Evolutionary conservation across 2,329 filamentous ascomycete genomes (phyloP).

Genomic region (Ciborinia camelliae): DNA sequence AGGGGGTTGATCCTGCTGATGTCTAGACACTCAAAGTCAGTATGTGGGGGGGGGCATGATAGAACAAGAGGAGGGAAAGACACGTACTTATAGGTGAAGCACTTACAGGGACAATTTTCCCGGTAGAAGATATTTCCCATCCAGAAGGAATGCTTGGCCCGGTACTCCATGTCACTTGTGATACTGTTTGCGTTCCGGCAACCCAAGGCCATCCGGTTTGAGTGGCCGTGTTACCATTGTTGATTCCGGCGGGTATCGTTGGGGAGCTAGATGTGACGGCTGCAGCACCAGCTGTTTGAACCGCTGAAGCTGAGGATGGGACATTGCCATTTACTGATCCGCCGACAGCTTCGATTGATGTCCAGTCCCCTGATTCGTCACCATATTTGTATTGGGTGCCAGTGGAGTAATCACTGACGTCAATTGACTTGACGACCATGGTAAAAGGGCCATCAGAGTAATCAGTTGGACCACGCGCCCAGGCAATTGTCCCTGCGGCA

Average conservation of each 20-base stretch:
- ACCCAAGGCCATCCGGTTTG: slow-evolving; percentile 69
- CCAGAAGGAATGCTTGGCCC: slow-evolving; percentile 64
- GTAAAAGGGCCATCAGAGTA: slow-evolving; percentile 79
- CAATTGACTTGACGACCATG: slow-evolving; percentile 76
- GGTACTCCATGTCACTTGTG: slow-evolving; percentile 42
- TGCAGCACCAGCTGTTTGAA: slow-evolving; percentile 55
- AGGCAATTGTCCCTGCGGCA: slow-evolving; percentile 75
- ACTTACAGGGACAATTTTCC: slow-evolving; percentile 73
- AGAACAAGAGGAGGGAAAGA: slow-evolving; percentile 24
- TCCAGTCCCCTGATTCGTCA: slow-evolving; percentile 73
- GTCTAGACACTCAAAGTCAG: slow-evolving; percentile 33
- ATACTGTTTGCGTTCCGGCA: slow-evolving; percentile 49
- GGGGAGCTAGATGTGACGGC: slow-evolving; percentile 60
- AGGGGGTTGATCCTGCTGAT: slow-evolving; percentile 50
- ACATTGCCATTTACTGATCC: slow-evolving; percentile 69
- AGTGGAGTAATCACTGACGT: slow-evolving; percentile 88
- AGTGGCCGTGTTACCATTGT: slow-evolving; percentile 52
- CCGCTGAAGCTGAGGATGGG: slow-evolving; percentile 39
- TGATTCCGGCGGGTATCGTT: slow-evolving; percentile 67
- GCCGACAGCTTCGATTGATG: slow-evolving; percentile 76
- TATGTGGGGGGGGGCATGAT: slow-evolving; percentile 26
- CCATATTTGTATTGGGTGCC: slow-evolving; percentile 80
- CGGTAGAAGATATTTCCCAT: slow-evolving; percentile 75
- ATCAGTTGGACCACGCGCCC: slow-evolving; percentile 83
- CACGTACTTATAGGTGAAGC: slow-evolving; percentile 64